A percentile compares a stretch with the other conserved stretches of the same genome.
Conservation (phyloP, 257 asterid genomes). For the Penstemon barbatus region DNA sequence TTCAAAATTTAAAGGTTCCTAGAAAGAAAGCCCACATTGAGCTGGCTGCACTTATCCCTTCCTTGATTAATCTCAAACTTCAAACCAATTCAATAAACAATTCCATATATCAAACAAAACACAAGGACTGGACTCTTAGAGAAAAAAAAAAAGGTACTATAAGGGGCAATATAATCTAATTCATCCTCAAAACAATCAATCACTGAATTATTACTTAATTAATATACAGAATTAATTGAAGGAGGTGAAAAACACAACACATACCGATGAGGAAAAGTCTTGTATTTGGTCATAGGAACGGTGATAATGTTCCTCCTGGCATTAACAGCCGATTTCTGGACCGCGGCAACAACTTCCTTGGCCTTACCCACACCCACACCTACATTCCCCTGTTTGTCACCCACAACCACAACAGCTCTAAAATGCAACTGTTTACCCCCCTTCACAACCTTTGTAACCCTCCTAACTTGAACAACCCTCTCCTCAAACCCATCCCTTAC, state of each 20-base stretch:
- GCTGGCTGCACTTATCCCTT: too few species aligned
- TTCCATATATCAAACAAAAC: too few species aligned
- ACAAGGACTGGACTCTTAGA: too few species aligned
- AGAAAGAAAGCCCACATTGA: too few species aligned
- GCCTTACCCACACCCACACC: conserved; percentile 99
- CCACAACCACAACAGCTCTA: conserved; percentile 83
- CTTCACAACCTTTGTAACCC: conserved; percentile 94
- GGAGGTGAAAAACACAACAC: not conserved
- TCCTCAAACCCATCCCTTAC: conserved; percentile 87
- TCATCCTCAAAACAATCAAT: too few species aligned
- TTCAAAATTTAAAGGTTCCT: too few species aligned
- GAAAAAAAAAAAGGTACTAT: too few species aligned
- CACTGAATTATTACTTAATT: too few species aligned
- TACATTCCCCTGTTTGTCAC: conserved; percentile 84
- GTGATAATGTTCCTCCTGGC: conserved; percentile 76
- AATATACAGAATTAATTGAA: not conserved
- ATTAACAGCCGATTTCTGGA: conserved; percentile 80
- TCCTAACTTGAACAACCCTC: conserved; percentile 88
- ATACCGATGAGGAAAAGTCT: conserved; percentile 93
- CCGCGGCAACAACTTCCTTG: conserved; percentile 77
- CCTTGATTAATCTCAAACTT: too few species aligned
- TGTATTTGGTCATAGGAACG: conserved; percentile 89
- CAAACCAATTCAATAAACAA: too few species aligned
- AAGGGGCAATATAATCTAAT: too few species aligned
- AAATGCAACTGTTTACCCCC: conserved; percentile 96